These are phyloP conservation scores for Yamadazyma oceani DNA, from an alignment of 1,139 yeast genomes.

Conservation along the genomic window DNA sequence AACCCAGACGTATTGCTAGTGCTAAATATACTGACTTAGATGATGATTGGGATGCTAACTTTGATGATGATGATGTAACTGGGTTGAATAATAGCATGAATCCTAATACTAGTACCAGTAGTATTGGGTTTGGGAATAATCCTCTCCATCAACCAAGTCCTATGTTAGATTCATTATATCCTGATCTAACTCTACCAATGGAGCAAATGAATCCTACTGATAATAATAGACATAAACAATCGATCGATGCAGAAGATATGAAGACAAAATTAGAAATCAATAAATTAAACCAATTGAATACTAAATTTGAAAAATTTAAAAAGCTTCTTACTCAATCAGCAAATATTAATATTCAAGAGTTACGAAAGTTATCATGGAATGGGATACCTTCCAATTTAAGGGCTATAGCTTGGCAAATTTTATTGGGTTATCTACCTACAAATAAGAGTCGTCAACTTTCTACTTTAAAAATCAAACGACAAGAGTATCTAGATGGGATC, in stretches of 20 bases:
- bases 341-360: slow-evolving; percentile 58
- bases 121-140: slow-evolving; percentile 16
- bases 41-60: slow-evolving; percentile 91
- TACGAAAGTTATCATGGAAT: slow-evolving; percentile 86
- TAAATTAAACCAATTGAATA: slow-evolving; percentile 56
- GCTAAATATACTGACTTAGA: slow-evolving; percentile 61
- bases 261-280: slow-evolving; percentile 33
- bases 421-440: slow-evolving; percentile 88
- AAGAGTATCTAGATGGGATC: slow-evolving; percentile 78
- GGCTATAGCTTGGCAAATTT: slow-evolving; percentile 84
- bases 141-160: slow-evolving; percentile 26
- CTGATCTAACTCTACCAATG: slow-evolving; percentile 33
- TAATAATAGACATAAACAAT: slow-evolving; percentile 18
- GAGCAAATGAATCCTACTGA: slow-evolving; percentile 8
- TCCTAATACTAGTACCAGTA: not conserved
- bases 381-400: slow-evolving; percentile 85
- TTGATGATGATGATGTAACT: slow-evolving; percentile 49
- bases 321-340: slow-evolving; percentile 59
- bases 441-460: slow-evolving; percentile 72
- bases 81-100: not conserved
- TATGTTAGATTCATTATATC: slow-evolving; percentile 39
- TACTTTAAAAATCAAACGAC: slow-evolving; percentile 75
- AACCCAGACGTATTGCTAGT: slow-evolving; percentile 12
- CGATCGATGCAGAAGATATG: slow-evolving; percentile 20
- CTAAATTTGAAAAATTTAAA: slow-evolving; percentile 68